These are phyloP conservation scores for Cercospora brassicicola DNA, from an alignment of 2,329 filamentous ascomycete species.

Conservation along the genomic window DNA sequence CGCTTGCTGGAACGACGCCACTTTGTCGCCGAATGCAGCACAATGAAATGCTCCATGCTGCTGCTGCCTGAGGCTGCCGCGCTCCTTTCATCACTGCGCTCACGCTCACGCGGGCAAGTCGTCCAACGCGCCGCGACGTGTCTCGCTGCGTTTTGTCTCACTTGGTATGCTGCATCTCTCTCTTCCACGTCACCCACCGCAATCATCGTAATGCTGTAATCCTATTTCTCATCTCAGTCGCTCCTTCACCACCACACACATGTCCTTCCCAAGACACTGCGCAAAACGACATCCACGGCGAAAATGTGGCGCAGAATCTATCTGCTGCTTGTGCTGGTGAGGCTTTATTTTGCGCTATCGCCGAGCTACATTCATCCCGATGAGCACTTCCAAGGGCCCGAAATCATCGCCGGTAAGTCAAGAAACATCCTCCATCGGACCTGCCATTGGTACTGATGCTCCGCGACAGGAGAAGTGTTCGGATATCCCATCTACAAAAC, in stretches of 20 bases:
- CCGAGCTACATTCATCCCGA: conserved; percentile 97
- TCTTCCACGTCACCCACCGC: not conserved
- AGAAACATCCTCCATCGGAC: not conserved
- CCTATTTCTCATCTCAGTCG: conserved; percentile 1
- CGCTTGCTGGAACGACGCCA: not conserved
- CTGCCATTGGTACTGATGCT: not conserved
- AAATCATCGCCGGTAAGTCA: conserved; percentile 81
- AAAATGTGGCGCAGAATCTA: conserved; percentile 89
- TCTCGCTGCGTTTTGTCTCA: not conserved
- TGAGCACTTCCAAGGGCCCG: conserved; percentile 97
- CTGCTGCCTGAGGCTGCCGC: not conserved
- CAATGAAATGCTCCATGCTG: not conserved
- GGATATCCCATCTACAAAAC: conserved; percentile 85
- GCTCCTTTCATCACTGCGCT: not conserved
- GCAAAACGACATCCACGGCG: conserved; percentile 8
- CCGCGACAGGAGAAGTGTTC: conserved; percentile 75
- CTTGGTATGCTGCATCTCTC: not conserved
- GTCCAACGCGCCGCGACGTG: conserved; percentile 6
- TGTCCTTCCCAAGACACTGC: not conserved
- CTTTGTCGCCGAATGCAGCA: not conserved
- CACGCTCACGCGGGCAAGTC: not conserved
- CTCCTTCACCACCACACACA: conserved; percentile 5
- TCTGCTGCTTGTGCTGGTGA: conserved; percentile 77
- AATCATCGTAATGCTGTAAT: conserved; percentile 4
- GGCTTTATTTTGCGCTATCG: conserved; percentile 89